Conservation (phyloP, 2,329 filamentous ascomycete species). For the Talaromyces amestolkiae region DNA sequence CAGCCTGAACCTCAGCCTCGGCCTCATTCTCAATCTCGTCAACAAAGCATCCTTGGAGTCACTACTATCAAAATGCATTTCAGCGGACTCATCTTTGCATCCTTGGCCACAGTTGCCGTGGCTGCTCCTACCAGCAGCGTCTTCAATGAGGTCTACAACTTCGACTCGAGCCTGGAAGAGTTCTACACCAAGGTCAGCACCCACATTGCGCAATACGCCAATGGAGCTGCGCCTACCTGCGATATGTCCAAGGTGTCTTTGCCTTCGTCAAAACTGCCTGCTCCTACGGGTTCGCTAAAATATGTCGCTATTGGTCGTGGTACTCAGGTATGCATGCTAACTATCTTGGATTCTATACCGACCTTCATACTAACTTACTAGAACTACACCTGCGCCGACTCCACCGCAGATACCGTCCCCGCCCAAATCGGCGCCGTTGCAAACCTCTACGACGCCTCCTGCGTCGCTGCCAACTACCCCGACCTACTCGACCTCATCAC, state of each 20-base stretch:
- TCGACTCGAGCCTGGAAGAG: constrained; percentile 40
- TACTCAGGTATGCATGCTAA: constrained; percentile 55
- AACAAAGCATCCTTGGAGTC: neutral
- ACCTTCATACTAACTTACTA: constrained; percentile 43
- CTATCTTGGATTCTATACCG: neutral
- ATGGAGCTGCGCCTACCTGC: constrained; percentile 27
- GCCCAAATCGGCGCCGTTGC: constrained; percentile 71
- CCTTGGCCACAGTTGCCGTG: constrained; percentile 32
- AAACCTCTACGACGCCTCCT: constrained; percentile 83
- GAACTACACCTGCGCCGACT: constrained; percentile 82
- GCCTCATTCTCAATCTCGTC: neutral
- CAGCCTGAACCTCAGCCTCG: neutral
- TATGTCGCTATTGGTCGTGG: constrained; percentile 85
- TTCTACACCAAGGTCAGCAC: constrained; percentile 42
- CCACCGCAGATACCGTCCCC: constrained; percentile 61
- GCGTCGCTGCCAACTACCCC: constrained; percentile 68
- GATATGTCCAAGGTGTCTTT: constrained; percentile 35
- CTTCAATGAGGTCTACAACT: constrained; percentile 36
- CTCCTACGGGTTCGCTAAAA: constrained; percentile 59
- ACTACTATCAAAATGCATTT: constrained; percentile 15
- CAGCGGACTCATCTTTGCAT: constrained; percentile 21
- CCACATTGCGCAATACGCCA: constrained; percentile 32
- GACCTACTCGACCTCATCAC: constrained; percentile 65
- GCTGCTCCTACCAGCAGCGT: constrained; percentile 34
- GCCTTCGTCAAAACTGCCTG: constrained; percentile 59